phyloP scores from a whole-genome alignment of 2,329 filamentous ascomycete species.

The Pochonia chlamydosporia region DNA sequence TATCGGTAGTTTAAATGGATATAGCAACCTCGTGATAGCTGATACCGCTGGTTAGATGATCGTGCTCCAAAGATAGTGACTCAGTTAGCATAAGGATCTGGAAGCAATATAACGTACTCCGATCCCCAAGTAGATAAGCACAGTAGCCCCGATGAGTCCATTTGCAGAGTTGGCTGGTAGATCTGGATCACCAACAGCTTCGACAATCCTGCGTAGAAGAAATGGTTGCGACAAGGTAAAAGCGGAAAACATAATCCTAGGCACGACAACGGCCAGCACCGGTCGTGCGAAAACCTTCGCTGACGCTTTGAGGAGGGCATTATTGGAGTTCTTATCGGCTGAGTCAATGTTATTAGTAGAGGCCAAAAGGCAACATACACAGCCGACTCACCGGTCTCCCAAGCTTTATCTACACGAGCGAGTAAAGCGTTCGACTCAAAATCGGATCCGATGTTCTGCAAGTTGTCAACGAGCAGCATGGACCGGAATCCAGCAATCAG shows the following conservation, averaged over 20 bases:
- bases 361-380: no score
- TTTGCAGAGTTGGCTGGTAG: constrained; percentile 17
- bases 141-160: constrained; percentile 32
- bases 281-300: constrained; percentile 9
- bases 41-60: constrained; percentile 14
- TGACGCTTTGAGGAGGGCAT: no score
- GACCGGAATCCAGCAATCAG: constrained; percentile 24
- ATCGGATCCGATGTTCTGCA: constrained; percentile 18
- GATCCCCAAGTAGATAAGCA: constrained; percentile 33
- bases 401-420: background rate
- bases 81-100: constrained; percentile 11
- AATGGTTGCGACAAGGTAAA: constrained; percentile 35
- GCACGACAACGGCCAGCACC: constrained; percentile 16
- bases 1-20: background rate
- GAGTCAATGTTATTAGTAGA: no score
- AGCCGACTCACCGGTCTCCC: constrained; percentile 3
- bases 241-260: constrained; percentile 20
- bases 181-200: constrained; percentile 17
- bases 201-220: constrained; percentile 25
- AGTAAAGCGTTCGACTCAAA: constrained; percentile 6
- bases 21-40: constrained; percentile 21
- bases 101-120: constrained; percentile 26
- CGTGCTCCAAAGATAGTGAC: background rate
- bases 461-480: constrained; percentile 22
- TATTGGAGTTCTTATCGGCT: constrained; percentile 8